Percentiles rank a stretch among this genome's conserved stretches.
Conservation (phyloP, 345 rosid genomes). For the Populus euphratica region DNA sequence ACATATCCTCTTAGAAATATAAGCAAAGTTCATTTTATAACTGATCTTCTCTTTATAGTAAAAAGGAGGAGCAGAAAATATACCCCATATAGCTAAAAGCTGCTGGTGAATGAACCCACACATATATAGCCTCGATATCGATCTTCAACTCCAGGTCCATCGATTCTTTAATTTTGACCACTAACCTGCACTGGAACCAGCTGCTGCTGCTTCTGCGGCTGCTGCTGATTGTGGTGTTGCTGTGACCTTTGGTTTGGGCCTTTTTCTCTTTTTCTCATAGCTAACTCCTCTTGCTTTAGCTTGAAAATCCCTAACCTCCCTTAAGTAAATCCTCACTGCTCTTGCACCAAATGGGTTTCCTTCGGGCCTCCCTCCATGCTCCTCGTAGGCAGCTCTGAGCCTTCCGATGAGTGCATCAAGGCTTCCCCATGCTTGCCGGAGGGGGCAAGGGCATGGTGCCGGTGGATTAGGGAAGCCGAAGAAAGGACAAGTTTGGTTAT, state of each 20-base stretch:
- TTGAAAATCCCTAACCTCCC: conserved; percentile 90
- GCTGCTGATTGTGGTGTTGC: neutral
- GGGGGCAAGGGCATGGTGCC: conserved; percentile 86
- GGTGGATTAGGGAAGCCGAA: conserved; percentile 89
- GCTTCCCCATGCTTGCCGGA: conserved; percentile 97
- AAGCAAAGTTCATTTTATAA: conserved; percentile 8
- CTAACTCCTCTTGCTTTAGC: conserved; percentile 95
- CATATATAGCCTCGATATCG: neutral
- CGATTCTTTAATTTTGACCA: neutral
- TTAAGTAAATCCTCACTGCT: conserved; percentile 72
- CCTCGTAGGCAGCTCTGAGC: conserved; percentile 91
- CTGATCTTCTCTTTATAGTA: neutral
- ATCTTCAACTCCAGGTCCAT: neutral
- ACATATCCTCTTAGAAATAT: conserved; percentile 14
- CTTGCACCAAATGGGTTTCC: conserved; percentile 85
- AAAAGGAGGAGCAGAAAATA: neutral
- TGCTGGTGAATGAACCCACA: conserved; percentile 7
- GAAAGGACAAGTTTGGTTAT: conserved; percentile 77
- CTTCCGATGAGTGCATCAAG: conserved; percentile 95
- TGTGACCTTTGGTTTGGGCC: conserved; percentile 40
- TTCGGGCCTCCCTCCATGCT: conserved; percentile 80
- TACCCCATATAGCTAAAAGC: conserved; percentile 7
- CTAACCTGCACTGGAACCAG: conserved; percentile 17
- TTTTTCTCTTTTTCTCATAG: conserved; percentile 78
- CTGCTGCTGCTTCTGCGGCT: neutral